Base-by-base conservation (phyloP, 2,329 filamentous ascomycete species). In the Penicillium sp. region DNA sequence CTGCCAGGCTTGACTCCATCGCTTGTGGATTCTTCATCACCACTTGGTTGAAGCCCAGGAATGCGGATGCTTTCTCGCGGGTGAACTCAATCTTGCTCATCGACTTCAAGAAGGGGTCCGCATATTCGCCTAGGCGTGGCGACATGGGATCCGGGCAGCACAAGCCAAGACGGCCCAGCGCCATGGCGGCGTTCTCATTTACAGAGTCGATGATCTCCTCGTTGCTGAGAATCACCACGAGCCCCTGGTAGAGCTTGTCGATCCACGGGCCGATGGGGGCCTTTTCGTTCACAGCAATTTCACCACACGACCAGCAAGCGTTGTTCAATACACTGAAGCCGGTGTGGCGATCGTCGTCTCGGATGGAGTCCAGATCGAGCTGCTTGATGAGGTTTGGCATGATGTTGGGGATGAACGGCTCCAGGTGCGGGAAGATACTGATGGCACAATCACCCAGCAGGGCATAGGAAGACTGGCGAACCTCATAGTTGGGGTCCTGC, bases 291-390 rank as follows among this genome's bases (percentile, higher is more conserved):
- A 95, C 82, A 11, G 89, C 81, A 47, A 97, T 93, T 71, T 98
- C 93, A 28, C 93, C 93, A 16, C 83, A 83, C 5, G 90, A 94
- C 93, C 93, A 98, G 70, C 91, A 97, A 15, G 93, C 91, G 62
- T 98, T 98, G 76, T 97, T 98, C 44, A 97, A 83, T 19, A 97
- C 90, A 45, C 89, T 88, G 64, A 95, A 96, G 10, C 83, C 84
- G 13, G 80, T 85, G 49, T 94, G 87, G 32, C 88, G 81, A 45
- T 89, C 86, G 54, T 94, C 87, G 45, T 90, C 85, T 13, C 81
- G 68, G 35, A 89, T 78, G 39, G 76, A 76, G 46, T 89, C 84
- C 51, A 95, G 73, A 51, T 97, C 90, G 18, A 98, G 79, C 62
- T 97, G 90, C 56, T 82, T 80, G 49, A 96, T 78, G n/a, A 96